Evolutionary conservation across 495 filamentous ascomycete species (phyloP).

Genomic region (Astrothelium macrocarpum): DNA sequence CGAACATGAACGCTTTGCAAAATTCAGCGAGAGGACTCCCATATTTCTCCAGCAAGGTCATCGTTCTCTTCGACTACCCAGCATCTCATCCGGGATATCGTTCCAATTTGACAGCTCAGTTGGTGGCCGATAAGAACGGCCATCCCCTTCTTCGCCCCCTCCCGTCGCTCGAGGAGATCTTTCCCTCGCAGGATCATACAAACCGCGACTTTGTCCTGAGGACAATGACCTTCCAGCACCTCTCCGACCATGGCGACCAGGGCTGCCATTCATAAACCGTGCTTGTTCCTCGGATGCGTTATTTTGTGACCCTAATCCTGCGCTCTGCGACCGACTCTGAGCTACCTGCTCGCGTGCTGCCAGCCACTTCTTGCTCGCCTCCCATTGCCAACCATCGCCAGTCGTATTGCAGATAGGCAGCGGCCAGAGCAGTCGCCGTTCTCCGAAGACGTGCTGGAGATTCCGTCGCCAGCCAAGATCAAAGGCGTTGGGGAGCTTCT

Average conservation of each 20-base stretch:
- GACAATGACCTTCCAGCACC: neutral
- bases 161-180: neutral
- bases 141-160: neutral
- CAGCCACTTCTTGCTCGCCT: constrained; percentile 49
- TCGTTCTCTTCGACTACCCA: neutral
- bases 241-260: neutral
- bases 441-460: constrained; percentile 73
- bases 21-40: too few relatives aligned
- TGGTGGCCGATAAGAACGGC: neutral
- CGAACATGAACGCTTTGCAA: too few relatives aligned
- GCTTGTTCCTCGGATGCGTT: neutral
- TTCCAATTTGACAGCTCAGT: neutral
- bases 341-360: constrained; percentile 25
- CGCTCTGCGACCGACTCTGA: constrained; percentile 16
- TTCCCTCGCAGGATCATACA: neutral
- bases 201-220: neutral
- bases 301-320: constrained; percentile 8
- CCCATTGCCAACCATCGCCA: constrained; percentile 95
- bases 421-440: constrained; percentile 57
- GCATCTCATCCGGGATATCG: neutral
- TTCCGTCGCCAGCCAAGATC: constrained; percentile 76
- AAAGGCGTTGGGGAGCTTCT: constrained; percentile 84
- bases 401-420: constrained; percentile 75
- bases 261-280: neutral
- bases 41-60: too few relatives aligned